Percentiles rank a stretch among this genome's conserved stretches.
Conservation (phyloP, 352 stramenopile genomes). For the Phytophthora niederhauseri region DNA sequence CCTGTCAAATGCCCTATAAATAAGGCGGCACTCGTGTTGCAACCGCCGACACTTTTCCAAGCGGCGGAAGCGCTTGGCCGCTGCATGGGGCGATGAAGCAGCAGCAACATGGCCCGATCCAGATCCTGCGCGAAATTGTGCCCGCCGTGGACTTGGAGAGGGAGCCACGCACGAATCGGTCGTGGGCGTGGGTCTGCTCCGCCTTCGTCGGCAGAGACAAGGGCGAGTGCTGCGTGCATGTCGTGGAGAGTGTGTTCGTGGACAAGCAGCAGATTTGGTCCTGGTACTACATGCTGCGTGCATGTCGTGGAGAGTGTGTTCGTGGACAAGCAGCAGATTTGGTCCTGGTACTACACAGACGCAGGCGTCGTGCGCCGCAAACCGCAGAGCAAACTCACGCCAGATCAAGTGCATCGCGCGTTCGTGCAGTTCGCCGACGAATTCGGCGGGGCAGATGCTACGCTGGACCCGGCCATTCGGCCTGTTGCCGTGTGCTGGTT, state of each 20-base stretch:
- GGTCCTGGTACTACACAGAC: slow-evolving; percentile 72
- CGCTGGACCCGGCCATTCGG: slow-evolving; percentile 24
- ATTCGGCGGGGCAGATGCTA: not conserved
- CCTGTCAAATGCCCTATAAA: not conserved
- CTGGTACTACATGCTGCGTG: slow-evolving; percentile 70
- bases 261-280: slow-evolving; percentile 82
- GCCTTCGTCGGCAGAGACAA: slow-evolving; percentile 67
- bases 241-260: slow-evolving; percentile 79
- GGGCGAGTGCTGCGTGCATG: slow-evolving; percentile 51
- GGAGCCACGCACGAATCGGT: slow-evolving; percentile 50
- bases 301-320: slow-evolving; percentile 76
- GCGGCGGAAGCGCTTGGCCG: not conserved
- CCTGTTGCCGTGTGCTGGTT: slow-evolving; percentile 70
- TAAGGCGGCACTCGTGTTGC: slow-evolving; percentile 10
- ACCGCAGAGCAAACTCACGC: slow-evolving; percentile 52
- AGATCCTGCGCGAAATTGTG: slow-evolving; percentile 63
- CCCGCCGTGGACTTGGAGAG: slow-evolving; percentile 55
- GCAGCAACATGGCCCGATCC: slow-evolving; percentile 27
- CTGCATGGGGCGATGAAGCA: slow-evolving; percentile 21
- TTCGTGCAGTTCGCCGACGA: slow-evolving; percentile 41
- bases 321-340: slow-evolving; percentile 78
- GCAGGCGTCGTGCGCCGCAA: slow-evolving; percentile 67
- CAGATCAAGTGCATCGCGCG: slow-evolving; percentile 44
- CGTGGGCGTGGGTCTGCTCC: slow-evolving; percentile 76
- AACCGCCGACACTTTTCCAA: slow-evolving; percentile 24